Evolutionary conservation across 768 basidiomycete species (phyloP), one percentile per base, ranked within the genome.

Genomic region (Cystofilobasidium capitatum): DNA sequence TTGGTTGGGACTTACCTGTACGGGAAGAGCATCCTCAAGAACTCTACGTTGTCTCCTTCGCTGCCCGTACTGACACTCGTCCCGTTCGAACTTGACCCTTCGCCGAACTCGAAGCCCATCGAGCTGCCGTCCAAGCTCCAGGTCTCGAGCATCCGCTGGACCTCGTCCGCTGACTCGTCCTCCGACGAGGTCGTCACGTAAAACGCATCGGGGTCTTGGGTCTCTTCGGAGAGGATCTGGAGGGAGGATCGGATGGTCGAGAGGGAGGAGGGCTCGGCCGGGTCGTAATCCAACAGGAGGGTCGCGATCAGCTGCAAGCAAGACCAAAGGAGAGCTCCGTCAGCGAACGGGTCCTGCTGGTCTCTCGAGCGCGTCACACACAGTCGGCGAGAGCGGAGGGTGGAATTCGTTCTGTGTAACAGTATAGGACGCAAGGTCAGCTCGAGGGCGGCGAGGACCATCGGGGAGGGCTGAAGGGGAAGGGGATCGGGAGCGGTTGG

Each of bases 371-470:
- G 9, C 2, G 20, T 3, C 16, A 57, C 65, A 29, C 22, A 66
- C 65, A 6, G 65, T 66, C 14, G 65, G 65, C 5, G 65, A 66
- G 22, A 66, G 39, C 6, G 65, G 65, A 20, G 65, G 65, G 24
- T 59, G 42, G 26, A 66, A 66, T 58, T 66, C 65, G 12, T 44
- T 35, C 65, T 66, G 42, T 4, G 37, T 8, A 45, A 12, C 1
- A 35, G n/a, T n/a, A n/a, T n/a, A n/a, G n/a, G 49, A 49, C 16
- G 35, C 16, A 49, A 51, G 9, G 62, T 49, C 12, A 24, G 33
- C n/a, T 31, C 33, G 44, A n/a, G n/a, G n/a, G n/a, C n/a, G n/a
- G n/a, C n/a, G n/a, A n/a, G n/a, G n/a, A n/a, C n/a, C n/a, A n/a
- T n/a, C n/a, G n/a, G n/a, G n/a, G n/a, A n/a, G n/a, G n/a, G n/a